Evolutionary conservation across 2,329 filamentous ascomycete genomes (phyloP).

Genomic region (Mycocentrospora acerina): DNA sequence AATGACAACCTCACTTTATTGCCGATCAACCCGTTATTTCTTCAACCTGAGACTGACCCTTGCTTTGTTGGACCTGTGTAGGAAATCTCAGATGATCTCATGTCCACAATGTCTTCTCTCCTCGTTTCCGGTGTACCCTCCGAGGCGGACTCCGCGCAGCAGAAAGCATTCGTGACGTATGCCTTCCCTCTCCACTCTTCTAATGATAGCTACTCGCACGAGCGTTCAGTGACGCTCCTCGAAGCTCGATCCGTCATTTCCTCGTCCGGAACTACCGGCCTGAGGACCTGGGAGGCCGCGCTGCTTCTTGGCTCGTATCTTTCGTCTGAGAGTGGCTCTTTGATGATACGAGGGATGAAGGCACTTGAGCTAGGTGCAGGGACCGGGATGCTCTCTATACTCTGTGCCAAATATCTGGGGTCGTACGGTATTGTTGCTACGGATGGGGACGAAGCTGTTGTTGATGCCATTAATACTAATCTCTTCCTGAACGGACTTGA

Average conservation of each 20-base stretch:
- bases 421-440: conserved; percentile 65
- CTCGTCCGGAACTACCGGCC: conserved; percentile 70
- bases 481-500: conserved; percentile 68
- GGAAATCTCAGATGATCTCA: conserved; percentile 82
- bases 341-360: conserved; percentile 55
- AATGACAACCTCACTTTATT: too few relatives aligned
- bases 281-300: conserved; percentile 80
- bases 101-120: conserved; percentile 66
- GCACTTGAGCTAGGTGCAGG: conserved; percentile 75
- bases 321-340: conserved; percentile 46
- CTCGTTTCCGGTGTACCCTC: conserved; percentile 65
- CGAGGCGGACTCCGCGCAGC: conserved; percentile 66
- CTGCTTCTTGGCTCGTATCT: conserved; percentile 72
- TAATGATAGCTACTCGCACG: conserved; percentile 18
- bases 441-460: conserved; percentile 73
- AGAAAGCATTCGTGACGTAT: conserved; percentile 77
- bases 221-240: conserved; percentile 60
- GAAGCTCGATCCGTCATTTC: conserved; percentile 71
- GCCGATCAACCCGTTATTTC: not conserved
- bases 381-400: conserved; percentile 72
- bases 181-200: conserved; percentile 33
- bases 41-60: not conserved
- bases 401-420: conserved; percentile 68
- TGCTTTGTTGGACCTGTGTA: conserved; percentile 42
- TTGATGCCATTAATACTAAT: conserved; percentile 67